A percentile compares a stretch with the other conserved stretches of the same genome.
These are phyloP conservation scores for Diplodia corticola DNA, from an alignment of 2,329 filamentous ascomycete species.

Conservation along the genomic window DNA sequence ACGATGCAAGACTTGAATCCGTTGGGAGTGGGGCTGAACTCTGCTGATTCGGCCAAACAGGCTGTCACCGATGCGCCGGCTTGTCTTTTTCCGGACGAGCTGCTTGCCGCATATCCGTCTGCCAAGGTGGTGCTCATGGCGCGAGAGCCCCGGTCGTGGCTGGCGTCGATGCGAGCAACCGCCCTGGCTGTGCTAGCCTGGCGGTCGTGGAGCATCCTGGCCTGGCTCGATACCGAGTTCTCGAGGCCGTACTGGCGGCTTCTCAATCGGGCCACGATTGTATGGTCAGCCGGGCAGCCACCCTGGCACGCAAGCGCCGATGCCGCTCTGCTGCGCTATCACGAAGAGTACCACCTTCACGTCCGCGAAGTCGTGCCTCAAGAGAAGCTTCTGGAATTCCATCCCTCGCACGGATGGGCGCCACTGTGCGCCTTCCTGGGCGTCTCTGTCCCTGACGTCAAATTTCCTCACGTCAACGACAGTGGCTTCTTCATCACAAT, in stretches of 20 bases:
- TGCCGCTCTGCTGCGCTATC: too few relatives aligned
- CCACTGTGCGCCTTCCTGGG: constrained; percentile 47
- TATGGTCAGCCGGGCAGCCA: too few relatives aligned
- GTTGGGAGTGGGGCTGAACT: too few relatives aligned
- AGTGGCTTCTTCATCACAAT: not conserved
- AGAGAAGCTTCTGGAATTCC: constrained; percentile 36
- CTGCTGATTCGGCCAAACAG: not conserved
- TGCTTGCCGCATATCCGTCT: not conserved
- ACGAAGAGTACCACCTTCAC: too few relatives aligned
- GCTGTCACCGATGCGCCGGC: not conserved
- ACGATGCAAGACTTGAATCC: too few relatives aligned
- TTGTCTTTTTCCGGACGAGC: not conserved
- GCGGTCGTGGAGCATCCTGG: too few relatives aligned
- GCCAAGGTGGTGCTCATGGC: not conserved
- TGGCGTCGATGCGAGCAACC: not conserved
- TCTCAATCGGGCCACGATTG: too few relatives aligned
- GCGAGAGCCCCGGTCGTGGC: not conserved
- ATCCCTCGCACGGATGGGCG: constrained; percentile 46
- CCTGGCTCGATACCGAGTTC: too few relatives aligned
- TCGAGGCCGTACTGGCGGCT: too few relatives aligned
- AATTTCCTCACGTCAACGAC: constrained; percentile 34
- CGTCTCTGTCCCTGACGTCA: constrained; percentile 36
- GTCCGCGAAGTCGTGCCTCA: not conserved
- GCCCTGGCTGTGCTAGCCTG: too few relatives aligned
- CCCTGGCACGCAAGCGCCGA: too few relatives aligned